These are phyloP conservation scores for Blastobotrys attinorum DNA, from an alignment of 805 yeast species.

Conservation along the genomic window DNA sequence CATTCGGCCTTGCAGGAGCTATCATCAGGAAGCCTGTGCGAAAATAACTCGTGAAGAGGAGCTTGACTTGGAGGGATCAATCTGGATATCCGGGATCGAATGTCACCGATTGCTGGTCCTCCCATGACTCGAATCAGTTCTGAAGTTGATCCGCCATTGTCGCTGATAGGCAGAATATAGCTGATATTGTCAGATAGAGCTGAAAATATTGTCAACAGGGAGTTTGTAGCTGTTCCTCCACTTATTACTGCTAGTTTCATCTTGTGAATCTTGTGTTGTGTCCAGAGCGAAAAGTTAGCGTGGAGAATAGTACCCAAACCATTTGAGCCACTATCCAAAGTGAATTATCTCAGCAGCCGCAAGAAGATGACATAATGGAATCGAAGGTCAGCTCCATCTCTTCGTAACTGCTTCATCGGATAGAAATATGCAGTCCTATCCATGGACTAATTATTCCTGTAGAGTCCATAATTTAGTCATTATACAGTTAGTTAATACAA, in stretches of 20 bases:
- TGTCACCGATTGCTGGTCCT: conserved; percentile 94
- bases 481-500: no score
- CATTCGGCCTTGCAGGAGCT: conserved; percentile 58
- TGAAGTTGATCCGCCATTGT: conserved; percentile 92
- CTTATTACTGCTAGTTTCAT: conserved; percentile 24
- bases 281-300: no score
- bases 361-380: no score
- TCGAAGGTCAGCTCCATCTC: no score
- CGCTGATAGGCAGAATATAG: conserved; percentile 76
- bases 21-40: conserved; percentile 42
- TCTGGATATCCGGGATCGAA: conserved; percentile 71
- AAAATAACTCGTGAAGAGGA: conserved; percentile 32
- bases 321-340: background rate
- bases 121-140: conserved; percentile 81
- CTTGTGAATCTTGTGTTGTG: background rate
- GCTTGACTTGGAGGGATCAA: conserved; percentile 42
- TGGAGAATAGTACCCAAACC: background rate
- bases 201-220: conserved; percentile 53
- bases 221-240: conserved; percentile 63
- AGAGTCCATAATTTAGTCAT: no score
- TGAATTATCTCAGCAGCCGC: no score
- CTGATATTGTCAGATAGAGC: conserved; percentile 37
- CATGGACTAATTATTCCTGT: no score
- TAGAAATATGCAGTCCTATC: no score
- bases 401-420: no score